These are phyloP conservation scores for Colletotrichum incanum DNA, from an alignment of 2,329 filamentous ascomycete species.

Conservation along the genomic window DNA sequence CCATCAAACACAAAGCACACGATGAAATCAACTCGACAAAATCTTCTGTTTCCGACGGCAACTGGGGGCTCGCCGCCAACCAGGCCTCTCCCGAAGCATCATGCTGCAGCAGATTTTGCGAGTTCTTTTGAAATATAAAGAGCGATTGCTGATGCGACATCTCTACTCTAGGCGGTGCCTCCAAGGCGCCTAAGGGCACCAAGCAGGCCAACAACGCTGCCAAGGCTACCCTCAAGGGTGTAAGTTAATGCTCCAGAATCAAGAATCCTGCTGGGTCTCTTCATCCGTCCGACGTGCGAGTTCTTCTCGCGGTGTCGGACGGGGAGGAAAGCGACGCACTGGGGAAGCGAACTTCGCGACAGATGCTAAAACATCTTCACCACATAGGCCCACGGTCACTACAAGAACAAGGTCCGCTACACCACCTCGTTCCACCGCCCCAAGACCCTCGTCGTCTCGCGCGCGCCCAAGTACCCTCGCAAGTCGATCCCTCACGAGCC, in stretches of 20 bases:
- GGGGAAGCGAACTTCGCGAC: conserved; percentile 24
- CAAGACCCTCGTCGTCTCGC: conserved; percentile 94
- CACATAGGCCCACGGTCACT: conserved; percentile 73
- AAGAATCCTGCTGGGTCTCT: not conserved
- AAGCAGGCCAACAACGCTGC: conserved; percentile 95
- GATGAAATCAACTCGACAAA: conserved; percentile 35
- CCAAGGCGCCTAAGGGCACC: conserved; percentile 71
- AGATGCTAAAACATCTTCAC: conserved; percentile 21
- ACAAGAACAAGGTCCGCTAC: conserved; percentile 92
- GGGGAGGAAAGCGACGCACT: not conserved
- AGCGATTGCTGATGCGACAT: conserved; percentile 81
- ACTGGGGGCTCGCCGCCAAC: conserved; percentile 22
- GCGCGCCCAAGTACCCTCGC: conserved; percentile 95
- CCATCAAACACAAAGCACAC: conserved; percentile 5
- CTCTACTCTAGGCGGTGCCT: conserved; percentile 67
- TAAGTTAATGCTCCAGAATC: conserved; percentile 68
- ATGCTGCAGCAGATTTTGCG: conserved; percentile 84
- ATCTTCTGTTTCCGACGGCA: conserved; percentile 39
- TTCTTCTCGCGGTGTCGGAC: not conserved
- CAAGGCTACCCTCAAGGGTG: conserved; percentile 96
- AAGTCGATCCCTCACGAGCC: conserved; percentile 92
- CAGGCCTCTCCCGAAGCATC: conserved; percentile 58
- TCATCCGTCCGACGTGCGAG: not conserved
- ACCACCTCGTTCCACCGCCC: conserved; percentile 97
- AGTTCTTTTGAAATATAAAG: conserved; percentile 72